Evolutionary conservation across 768 basidiomycete species (phyloP), one percentile per base, ranked within the genome.

Genomic region (Trametes cingulata): DNA sequence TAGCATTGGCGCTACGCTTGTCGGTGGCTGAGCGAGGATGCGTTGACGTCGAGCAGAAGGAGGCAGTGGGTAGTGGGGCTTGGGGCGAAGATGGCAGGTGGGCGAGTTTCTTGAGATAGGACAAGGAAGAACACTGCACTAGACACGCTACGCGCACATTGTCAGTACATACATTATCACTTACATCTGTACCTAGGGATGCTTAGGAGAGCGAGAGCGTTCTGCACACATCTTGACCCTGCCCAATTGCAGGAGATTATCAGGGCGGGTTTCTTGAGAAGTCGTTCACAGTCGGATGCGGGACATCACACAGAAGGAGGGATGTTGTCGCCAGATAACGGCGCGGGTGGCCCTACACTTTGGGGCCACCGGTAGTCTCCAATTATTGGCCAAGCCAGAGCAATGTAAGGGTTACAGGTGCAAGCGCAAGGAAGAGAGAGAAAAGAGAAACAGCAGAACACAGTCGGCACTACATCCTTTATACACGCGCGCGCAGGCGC

Each of bases 1-100:
- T 60, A 60, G 58, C 58, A 45, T 59, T 52, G 58, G 58, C 50
- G 58, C 36, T n/a, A 19, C 41, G 37, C 33, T 19, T 19, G 43
- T 27, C n/a, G 9, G 25, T 3, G 47, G 6, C 6, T 33, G 27
- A 6, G 47, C n/a, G 27, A n/a, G 27, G 9, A 5, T 39, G 37
- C 22, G 13, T 15, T 17, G 25, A 17, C n/a, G 46, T 7, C 29
- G 2, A n/a, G 53, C 1, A 20, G 13, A 20, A 36, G 22, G 14
- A 14, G 22, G 15, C 2, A 14, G 17, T 4, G 55, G 12, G 46
- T 8, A 22, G 36, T 7, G 25, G 5, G 45, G 35, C 15, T 1
- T 33, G 25, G 4, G 27, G 27, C 12, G 27, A 8, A 27, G 27
- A 33, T 33, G 10, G 29, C 29, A 33, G 29, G 29, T 33, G 6